phyloP scores from a whole-genome alignment of 2,329 filamentous ascomycete species.

The Trichothecium roseum region DNA sequence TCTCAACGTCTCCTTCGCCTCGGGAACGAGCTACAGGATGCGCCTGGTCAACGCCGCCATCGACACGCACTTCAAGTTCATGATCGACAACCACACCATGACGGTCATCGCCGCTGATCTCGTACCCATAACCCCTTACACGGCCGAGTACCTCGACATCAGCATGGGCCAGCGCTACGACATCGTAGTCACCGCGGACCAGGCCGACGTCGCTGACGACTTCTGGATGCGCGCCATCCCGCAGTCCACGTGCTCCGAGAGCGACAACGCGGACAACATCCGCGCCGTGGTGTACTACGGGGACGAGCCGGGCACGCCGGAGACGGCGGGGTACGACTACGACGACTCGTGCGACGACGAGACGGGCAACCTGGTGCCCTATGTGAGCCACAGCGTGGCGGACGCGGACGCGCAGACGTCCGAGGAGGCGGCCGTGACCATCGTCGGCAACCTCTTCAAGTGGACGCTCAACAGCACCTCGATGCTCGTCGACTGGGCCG shows the following conservation, averaged over 20 bases:
- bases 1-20: too few relatives aligned
- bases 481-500: too few relatives aligned
- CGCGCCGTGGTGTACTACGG: constrained; percentile 21
- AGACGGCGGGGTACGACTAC: too few relatives aligned
- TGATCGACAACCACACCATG: constrained; percentile 39
- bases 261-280: constrained; percentile 24
- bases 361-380: too few relatives aligned
- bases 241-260: constrained; percentile 15
- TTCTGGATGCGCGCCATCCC: too few relatives aligned
- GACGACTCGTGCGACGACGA: too few relatives aligned
- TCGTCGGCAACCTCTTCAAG: too few relatives aligned
- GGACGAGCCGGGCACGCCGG: too few relatives aligned
- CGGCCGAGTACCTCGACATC: constrained; percentile 33
- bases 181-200: constrained; percentile 31
- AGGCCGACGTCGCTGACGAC: constrained; percentile 20
- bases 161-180: constrained; percentile 35
- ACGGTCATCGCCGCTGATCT: constrained; percentile 44
- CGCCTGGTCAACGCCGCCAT: constrained; percentile 39
- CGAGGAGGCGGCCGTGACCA: too few relatives aligned
- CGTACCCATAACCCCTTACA: constrained; percentile 40
- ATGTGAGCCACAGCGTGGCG: too few relatives aligned
- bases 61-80: constrained; percentile 37
- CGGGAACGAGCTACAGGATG: constrained; percentile 27
- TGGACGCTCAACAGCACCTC: too few relatives aligned
- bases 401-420: too few relatives aligned